Conservation (phyloP, 2,329 filamentous ascomycete species). For the Zelopaecilomyces penicillatus region DNA sequence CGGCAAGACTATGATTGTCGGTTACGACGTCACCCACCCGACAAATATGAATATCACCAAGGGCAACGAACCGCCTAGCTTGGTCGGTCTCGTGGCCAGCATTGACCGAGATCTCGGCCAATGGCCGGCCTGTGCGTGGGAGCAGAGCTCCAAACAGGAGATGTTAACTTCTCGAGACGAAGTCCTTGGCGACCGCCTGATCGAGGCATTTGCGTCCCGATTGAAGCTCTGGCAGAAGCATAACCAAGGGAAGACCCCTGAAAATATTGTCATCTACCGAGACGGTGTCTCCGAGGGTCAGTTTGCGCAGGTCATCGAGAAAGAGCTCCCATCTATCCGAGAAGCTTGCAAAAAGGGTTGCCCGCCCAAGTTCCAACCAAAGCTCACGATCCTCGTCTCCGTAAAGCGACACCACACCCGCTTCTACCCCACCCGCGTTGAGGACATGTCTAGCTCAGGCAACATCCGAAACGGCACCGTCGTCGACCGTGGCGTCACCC, state of each 20-base stretch:
- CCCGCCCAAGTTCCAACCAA: slow-evolving; percentile 44
- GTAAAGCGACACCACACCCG: slow-evolving; percentile 86
- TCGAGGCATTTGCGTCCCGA: slow-evolving; percentile 54
- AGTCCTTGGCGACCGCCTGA: slow-evolving; percentile 55
- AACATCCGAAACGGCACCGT: slow-evolving; percentile 72
- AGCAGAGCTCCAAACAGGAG: slow-evolving; percentile 58
- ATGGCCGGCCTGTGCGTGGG: slow-evolving; percentile 67
- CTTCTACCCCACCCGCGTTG: slow-evolving; percentile 62
- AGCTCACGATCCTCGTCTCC: slow-evolving; percentile 66
- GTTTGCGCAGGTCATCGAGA: slow-evolving; percentile 57
- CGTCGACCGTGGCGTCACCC: slow-evolving; percentile 76
- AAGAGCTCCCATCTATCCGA: slow-evolving; percentile 60
- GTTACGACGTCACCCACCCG: slow-evolving; percentile 84
- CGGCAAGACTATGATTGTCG: slow-evolving; percentile 74
- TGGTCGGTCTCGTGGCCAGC: slow-evolving; percentile 74
- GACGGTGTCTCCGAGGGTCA: slow-evolving; percentile 88
- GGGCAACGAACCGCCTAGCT: slow-evolving; percentile 49
- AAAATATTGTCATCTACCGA: slow-evolving; percentile 75
- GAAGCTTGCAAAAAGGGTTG: slow-evolving; percentile 56
- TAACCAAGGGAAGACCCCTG: slow-evolving; percentile 50
- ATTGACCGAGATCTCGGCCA: slow-evolving; percentile 62
- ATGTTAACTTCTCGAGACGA: slow-evolving; percentile 51
- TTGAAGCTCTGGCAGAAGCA: slow-evolving; percentile 55
- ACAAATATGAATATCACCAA: slow-evolving; percentile 43
- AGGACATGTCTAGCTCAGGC: slow-evolving; percentile 40